These are phyloP conservation scores for Morella rubra DNA, from an alignment of 306 rosid genomes.

Conservation along the genomic window DNA sequence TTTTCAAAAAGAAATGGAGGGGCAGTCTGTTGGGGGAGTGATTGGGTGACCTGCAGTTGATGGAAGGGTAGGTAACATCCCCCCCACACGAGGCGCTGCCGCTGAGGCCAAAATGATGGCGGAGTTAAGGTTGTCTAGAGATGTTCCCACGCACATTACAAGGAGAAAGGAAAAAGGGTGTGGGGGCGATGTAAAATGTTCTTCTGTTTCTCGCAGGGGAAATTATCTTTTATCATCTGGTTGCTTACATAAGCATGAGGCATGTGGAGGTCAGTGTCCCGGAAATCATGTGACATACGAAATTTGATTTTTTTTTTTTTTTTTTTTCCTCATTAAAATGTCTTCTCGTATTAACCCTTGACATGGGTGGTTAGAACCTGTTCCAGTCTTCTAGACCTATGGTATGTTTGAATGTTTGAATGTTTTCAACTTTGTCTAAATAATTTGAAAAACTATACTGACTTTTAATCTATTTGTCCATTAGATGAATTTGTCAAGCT, in stretches of 20 bases:
- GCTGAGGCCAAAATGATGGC: constrained; percentile 1
- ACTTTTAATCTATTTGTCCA: too few relatives aligned
- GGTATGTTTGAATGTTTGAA: too few relatives aligned
- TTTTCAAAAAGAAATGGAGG: background rate
- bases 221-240: background rate
- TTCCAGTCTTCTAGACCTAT: too few relatives aligned
- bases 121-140: constrained; percentile 56
- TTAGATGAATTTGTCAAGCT: too few relatives aligned
- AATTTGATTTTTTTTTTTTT: too few relatives aligned
- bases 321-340: too few relatives aligned
- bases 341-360: too few relatives aligned
- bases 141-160: constrained; percentile 39
- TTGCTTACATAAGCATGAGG: constrained; percentile 8
- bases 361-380: too few relatives aligned
- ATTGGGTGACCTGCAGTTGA: background rate
- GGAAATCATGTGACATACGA: background rate
- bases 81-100: too few relatives aligned
- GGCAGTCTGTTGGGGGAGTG: background rate
- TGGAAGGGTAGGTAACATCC: too few relatives aligned
- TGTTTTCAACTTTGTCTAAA: too few relatives aligned
- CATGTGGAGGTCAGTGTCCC: background rate
- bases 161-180: background rate
- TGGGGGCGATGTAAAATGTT: constrained; percentile 17
- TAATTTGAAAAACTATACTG: too few relatives aligned
- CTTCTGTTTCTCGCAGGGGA: constrained; percentile 3